Evolutionary conservation across 305 asterid genomes (phyloP), one percentile per base, ranked within the genome.

Genomic region (Fraxinus xanthoxyloides): DNA sequence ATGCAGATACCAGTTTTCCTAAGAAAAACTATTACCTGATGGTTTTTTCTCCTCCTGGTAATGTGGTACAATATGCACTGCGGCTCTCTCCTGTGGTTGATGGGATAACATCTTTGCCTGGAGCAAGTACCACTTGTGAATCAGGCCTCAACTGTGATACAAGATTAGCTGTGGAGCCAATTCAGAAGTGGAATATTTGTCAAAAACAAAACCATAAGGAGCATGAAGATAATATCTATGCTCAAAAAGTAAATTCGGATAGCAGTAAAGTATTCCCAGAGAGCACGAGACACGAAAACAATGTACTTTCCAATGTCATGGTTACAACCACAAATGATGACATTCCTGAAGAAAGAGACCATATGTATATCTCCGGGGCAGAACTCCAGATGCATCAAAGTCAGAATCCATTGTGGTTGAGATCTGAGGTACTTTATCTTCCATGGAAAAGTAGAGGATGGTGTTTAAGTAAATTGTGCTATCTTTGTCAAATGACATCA

Each of bases 141-240:
- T 84, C 92, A 15, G 78, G 82, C 79, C 80, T 56, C 24, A 91
- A 89, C 19, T 77, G 32, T 77, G 96, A 92, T 84, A 81, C 89
- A 46, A 85, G 90, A 80, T 73, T 90, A 78, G 81, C 84, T 4
- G 93, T 95, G 34, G 97, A 95, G 87, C 89, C 98, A 46, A 82
- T 94, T 81, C 92, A 92, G 84, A 96, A 90, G 89, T 96, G 99
- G 99, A 89, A 94, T 89, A 88, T 96, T 28, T 91, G 93, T 83
- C 94, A 91, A 80, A 90, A 86, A 88, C 94, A 87, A 63, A 90
- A 85, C 76, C 89, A 88, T 5, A 90, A 87, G 85, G 92, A 90
- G 63, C 87, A 87, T 40, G 92, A 89, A 76, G 92, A 89, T 88
- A 88, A 84, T 84, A 73, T 92, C 51, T 91, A 89, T 79, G 95